Evolutionary conservation across 2,329 filamentous ascomycete species (phyloP), one percentile per base, ranked within the genome.

Genomic region (Hypoxylon sp.): DNA sequence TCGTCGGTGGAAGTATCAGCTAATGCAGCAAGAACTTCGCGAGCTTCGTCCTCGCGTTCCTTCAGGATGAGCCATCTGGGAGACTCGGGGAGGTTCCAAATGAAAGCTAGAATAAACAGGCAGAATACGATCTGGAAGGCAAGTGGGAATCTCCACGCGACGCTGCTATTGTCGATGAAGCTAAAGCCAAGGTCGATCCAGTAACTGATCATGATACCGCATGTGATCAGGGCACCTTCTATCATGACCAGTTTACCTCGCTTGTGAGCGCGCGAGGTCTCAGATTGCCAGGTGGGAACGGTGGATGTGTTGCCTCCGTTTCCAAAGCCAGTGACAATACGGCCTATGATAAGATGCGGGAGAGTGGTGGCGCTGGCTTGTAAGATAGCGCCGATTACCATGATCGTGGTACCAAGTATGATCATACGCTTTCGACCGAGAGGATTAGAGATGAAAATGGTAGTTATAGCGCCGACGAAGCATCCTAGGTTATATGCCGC

Each of bases 221-320:
- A 81, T 0, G 85, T 87, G 68, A 89, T 87, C 58, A 88, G 79
- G 4, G 85, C 85, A 17, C 86, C 86, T 74, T 89, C 86, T 50
- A 89, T 83, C 85, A 88, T 87, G 75, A 89, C 86, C 25, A 88
- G 79, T 70, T 86, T 87, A n/a, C 86, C 87, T 52, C 87, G 81
- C 71, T 87, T 86, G 72, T 89, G 84, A 2, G 85, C 80, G 14
- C 82, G 83, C 41, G 86, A 88, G 0, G 84, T 87, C 74, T 89
- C 87, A 0, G 86, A 87, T 65, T 89, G 86, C 87, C 87, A 90
- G 52, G 86, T 88, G 3, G 87, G 87, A 10, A 86, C 82, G 1
- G 83, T 85, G 0, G 79, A 80, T 0, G 80, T 82, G 60, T 82
- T 80, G 32, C 76, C 76, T 52, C 80, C 80, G 64, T 82, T 81